Base-by-base conservation (phyloP, 257 asterid genomes). In the Paulownia fortunei region DNA sequence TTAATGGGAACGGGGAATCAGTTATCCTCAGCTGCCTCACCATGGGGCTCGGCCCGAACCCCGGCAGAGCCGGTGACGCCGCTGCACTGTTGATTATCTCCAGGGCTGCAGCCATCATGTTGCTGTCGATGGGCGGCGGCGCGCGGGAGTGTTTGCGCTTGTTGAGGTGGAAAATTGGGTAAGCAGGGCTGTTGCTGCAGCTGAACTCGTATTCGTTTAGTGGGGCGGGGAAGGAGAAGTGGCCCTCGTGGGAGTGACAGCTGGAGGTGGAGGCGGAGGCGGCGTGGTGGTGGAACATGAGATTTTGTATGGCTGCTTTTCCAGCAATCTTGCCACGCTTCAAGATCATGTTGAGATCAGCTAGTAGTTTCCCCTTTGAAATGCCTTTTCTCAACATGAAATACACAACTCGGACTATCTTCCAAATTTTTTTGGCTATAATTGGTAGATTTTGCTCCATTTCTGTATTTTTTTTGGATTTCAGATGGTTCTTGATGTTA, bases 21-120 rank as follows among this genome's bases (percentile, higher is more conserved):
- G 91, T 86, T 0, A 90, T 55, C 84, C 95, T 82, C 64, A 90
- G 68, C 73, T 86, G 91, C 84, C 92, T 82, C 77, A 90, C 95
- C 85, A 83, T 39, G 18, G 97, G 97, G 74, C 90, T 88, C 65
- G 84, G 82, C 77, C 96, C 97, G 51, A 90, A 92, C 1, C 97
- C 92, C 0, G 96, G 94, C 3, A 90, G 80, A 2, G 85, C 92
- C 5, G 97, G 97, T 0, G 97, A 92, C 0, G 90, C 84, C 26
- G 77, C 16, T 0, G 78, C 85, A 55, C 88, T 83, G 39, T 69
- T 59, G 69, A 85, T 13, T 9, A 79, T 79, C 85, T 87, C 89
- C 30, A 85, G 34, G 19, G 91, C 88, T 34, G 80, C 86, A 26
- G 83, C 81, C 81, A 81, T 56, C 5, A 55, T 15, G 6, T 36